Evolutionary conservation across 176 grass and related monocot genomes (phyloP), one percentile per base, ranked within the genome.

Genomic region (Saccharum spontaneum): DNA sequence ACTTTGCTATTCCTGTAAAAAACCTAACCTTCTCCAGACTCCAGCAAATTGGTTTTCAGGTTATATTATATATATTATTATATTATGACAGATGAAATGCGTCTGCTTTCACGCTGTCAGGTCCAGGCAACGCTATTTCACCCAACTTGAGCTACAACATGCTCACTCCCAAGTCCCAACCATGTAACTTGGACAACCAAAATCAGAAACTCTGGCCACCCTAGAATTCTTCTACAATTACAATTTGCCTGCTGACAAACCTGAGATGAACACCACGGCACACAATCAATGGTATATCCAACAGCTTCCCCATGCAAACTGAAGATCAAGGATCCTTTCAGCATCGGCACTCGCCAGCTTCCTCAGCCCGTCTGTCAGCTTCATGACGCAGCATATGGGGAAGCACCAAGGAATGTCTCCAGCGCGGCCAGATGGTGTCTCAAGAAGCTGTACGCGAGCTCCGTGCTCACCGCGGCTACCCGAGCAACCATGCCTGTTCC

Each of bases 371-470:
- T 62, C 12, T 46, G 59, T 15, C 31, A 92, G 39, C 74, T 71
- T 90, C 87, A 92, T 18, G 91, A 70, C 31, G 87, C 34, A 46
- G 72, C 83, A 45, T 95, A 95, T 1, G 97, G 97, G 44, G 85
- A 43, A 69, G 83, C 91, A 15, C 97, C 93, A 8, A 95, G 78
- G 62, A 94, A 88, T 3, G 60, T 45, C 77, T 95, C 84, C 71
- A 98, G 79, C 40, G 84, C 52, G 76, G 97, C 82, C 24, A 98
- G 90, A 67, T 89, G 89, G 30, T 83, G 80, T 34, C 81, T 89
- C 46, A 98, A 34, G 78, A 98, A 98, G 76, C 57, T 69, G 73
- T 96, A 96, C 1, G 89, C 97, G 0, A 88, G 84, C 36, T 96
- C 93, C 0, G 93, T 99, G 65, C 17, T 94, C 37, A 73, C 83